A percentile compares a stretch with the other conserved stretches of the same genome.
phyloP scores from a whole-genome alignment of 768 basidiomycete species.

The Vishniacozyma victoriae region DNA sequence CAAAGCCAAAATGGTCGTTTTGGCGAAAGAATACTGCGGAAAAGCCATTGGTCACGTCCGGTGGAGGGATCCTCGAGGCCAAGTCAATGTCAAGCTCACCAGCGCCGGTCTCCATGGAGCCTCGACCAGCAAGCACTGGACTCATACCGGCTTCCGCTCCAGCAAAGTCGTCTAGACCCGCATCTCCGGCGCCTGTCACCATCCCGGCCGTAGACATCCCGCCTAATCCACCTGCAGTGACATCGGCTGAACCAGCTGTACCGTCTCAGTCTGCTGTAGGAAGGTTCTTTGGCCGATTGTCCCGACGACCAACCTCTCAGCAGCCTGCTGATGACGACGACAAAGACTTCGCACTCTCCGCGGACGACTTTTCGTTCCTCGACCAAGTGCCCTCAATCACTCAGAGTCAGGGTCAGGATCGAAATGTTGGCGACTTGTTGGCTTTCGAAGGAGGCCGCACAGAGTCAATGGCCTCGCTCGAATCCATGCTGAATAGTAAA shows the following conservation, averaged over 20 bases:
- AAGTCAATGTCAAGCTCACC: constrained; percentile 12
- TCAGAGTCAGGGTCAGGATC: constrained; percentile 10
- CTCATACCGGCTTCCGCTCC: constrained; percentile 14
- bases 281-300: constrained; percentile 73
- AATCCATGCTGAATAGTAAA: constrained; percentile 30
- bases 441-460: constrained; percentile 15
- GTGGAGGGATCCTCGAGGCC: constrained; percentile 42
- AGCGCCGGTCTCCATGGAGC: background rate
- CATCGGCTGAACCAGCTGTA: constrained; percentile 1
- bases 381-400: constrained; percentile 42
- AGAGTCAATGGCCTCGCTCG: constrained; percentile 32
- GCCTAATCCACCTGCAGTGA: constrained; percentile 3
- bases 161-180: background rate
- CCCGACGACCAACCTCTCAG: constrained; percentile 49
- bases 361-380: constrained; percentile 76
- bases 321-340: constrained; percentile 42
- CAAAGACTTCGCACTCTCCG: constrained; percentile 64
- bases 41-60: constrained; percentile 35
- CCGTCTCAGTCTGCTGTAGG: constrained; percentile 62
- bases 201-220: background rate
- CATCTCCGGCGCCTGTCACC: constrained; percentile 6
- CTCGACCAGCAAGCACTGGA: constrained; percentile 2
- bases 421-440: constrained; percentile 54
- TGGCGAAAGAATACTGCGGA: constrained; percentile 33
- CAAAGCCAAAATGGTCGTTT: constrained; percentile 36